These are phyloP conservation scores for Delphinella strobiligena DNA, from an alignment of 2,329 filamentous ascomycete genomes.

Conservation along the genomic window DNA sequence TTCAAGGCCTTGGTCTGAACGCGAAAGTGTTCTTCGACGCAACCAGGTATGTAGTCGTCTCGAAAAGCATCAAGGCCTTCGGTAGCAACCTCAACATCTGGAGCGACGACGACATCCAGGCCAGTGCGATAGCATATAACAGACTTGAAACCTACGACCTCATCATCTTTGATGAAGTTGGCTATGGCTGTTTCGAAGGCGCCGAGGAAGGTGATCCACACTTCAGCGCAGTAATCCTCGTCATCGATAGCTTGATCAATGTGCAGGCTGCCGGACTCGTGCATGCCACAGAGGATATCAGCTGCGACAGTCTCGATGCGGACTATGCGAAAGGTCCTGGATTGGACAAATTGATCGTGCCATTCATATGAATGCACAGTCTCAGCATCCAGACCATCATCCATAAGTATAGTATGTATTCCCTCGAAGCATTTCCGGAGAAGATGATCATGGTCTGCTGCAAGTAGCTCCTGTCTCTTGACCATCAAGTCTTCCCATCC, in stretches of 20 bases:
- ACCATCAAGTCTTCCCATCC: conserved; percentile 47
- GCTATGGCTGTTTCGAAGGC: conserved; percentile 43
- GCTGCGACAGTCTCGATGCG: conserved; percentile 64
- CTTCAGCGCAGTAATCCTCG: conserved; percentile 18
- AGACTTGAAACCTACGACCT: conserved; percentile 71
- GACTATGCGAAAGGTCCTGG: conserved; percentile 59
- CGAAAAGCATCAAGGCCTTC: conserved; percentile 22
- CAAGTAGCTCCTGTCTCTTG: conserved; percentile 35
- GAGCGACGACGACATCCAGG: conserved; percentile 46
- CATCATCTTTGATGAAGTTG: conserved; percentile 47
- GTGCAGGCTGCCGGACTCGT: conserved; percentile 18
- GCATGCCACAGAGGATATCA: conserved; percentile 42
- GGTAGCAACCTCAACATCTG: conserved; percentile 25
- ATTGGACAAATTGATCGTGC: conserved; percentile 54
- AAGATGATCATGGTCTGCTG: conserved; percentile 41
- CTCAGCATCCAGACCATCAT: conserved; percentile 54
- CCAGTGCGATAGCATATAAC: conserved; percentile 74
- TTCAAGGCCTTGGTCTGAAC: conserved; percentile 56
- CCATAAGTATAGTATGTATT: conserved; percentile 64
- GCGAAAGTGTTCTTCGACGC: conserved; percentile 31
- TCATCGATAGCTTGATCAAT: conserved; percentile 17
- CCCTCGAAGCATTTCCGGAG: conserved; percentile 54
- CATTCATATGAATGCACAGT: conserved; percentile 48
- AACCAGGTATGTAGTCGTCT: conserved; percentile 28
- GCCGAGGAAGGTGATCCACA: conserved; percentile 33